Evolutionary conservation across 1,284 basidiomycete genomes (phyloP), one percentile per base, ranked within the genome.

Genomic region (Pyrrhoderma noxium): DNA sequence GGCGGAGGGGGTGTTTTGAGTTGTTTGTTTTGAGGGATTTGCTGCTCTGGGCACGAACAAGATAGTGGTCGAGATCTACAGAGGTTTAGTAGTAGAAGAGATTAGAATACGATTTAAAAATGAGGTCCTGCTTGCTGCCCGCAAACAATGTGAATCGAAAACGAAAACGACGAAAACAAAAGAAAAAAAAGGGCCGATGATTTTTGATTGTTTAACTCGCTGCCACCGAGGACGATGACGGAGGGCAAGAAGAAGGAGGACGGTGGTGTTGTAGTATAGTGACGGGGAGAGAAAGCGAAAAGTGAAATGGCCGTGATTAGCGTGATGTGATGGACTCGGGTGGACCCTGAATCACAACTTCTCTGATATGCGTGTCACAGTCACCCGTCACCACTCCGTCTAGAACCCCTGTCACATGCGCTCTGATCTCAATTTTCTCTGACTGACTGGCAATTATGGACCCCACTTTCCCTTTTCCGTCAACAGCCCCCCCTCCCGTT

Each of bases 31-130:
- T 8, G 39, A 50, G 48, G 41, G 22, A 23, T 38, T 8, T 43
- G 49, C 14, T 40, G 13, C 9, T 40, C 34, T 21, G 41, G 53
- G 23, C 11, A 21, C 38, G 38, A 40, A 40, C 38, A 22, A 55
- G 48, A 23, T 51, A 55, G 25, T 55, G 43, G 35, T 51, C 45
- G 39, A 55, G 49, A 22, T 51, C 49, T 51, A 22, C 23, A 14
- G 40, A 35, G 38, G 21, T 7, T 16, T 27, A 39, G 34, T n/a
- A 49, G 45, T 27, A 36, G 39, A 38, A 36, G 45, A 34, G 16
- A 34, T 47, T 21, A 47, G 45, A 23, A 47, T 8, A 31, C 16
- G 45, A 22, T 35, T n/a, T 45, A 47, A 35, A 47, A 36, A 14
- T n/a, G 25, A n/a, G n/a, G n/a, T n/a, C n/a, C n/a, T 23, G 31